These are phyloP conservation scores for Aurinia saxatilis DNA, from an alignment of 345 rosid genomes.

Conservation along the genomic window DNA sequence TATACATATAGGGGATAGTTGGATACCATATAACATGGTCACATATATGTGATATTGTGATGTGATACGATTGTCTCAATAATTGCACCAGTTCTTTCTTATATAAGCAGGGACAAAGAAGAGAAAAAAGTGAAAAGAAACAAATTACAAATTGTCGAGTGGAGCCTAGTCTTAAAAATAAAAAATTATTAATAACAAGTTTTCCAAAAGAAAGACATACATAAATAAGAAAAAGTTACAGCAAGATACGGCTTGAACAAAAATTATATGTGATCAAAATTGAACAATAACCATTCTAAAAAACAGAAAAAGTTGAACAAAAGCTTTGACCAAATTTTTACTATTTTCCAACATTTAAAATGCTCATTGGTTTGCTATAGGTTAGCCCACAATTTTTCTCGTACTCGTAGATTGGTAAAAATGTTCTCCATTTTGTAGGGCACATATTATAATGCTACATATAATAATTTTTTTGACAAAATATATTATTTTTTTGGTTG, in stretches of 20 bases:
- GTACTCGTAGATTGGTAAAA: too few relatives aligned
- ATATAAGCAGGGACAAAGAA: not conserved
- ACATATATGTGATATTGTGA: not conserved
- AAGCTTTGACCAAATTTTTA: not conserved
- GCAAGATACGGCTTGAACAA: not conserved
- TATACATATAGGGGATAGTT: too few relatives aligned
- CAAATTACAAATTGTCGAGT: not conserved
- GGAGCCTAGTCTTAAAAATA: not conserved
- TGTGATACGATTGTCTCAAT: conserved; percentile 13
- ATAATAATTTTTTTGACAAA: too few relatives aligned
- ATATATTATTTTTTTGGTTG: too few relatives aligned
- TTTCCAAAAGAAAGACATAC: not conserved
- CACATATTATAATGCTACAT: too few relatives aligned
- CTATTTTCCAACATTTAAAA: not conserved
- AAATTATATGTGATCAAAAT: not conserved
- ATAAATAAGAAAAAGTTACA: not conserved
- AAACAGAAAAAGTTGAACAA: too few relatives aligned
- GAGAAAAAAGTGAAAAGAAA: not conserved
- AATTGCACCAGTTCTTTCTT: conserved; percentile 4
- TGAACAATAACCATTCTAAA: not conserved
- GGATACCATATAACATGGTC: conserved; percentile 3
- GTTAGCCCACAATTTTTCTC: not conserved
- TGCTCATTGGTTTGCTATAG: not conserved
- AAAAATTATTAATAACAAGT: not conserved
- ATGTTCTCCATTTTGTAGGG: too few relatives aligned